Percentiles rank a stretch among this genome's conserved stretches.
Conservation (phyloP, 148 eudicot genomes). For the Nepenthes gracilis region DNA sequence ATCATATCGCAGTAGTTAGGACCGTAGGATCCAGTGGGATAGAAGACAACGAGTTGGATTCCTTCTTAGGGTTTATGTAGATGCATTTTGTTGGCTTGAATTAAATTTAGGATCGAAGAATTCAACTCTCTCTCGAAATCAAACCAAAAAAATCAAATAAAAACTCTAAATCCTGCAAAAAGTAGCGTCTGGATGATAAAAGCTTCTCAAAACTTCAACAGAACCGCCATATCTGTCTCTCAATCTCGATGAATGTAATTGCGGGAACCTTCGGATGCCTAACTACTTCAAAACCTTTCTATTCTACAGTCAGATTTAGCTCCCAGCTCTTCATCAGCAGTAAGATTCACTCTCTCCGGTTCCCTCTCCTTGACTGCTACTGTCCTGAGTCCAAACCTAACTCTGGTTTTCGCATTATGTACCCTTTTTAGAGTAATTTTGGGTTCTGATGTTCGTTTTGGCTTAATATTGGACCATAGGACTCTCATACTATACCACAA, state of each 20-base stretch:
- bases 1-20: too few relatives aligned
- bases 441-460: background rate
- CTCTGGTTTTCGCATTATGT: background rate
- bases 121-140: too few relatives aligned
- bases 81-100: too few relatives aligned
- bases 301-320: slow-evolving; percentile 12
- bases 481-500: slow-evolving; percentile 49
- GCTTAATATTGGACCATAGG: slow-evolving; percentile 16
- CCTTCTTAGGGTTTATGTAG: too few relatives aligned
- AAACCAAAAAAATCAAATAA: too few relatives aligned
- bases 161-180: too few relatives aligned
- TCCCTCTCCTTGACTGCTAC: background rate
- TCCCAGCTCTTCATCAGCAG: slow-evolving; percentile 51
- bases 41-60: too few relatives aligned
- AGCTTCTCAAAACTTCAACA: too few relatives aligned
- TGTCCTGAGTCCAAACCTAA: background rate
- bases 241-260: slow-evolving; percentile 12
- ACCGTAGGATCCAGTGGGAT: too few relatives aligned
- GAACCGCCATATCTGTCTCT: too few relatives aligned
- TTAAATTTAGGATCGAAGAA: too few relatives aligned
- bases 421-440: background rate
- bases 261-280: slow-evolving; percentile 6
- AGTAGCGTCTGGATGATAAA: too few relatives aligned
- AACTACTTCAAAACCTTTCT: slow-evolving; percentile 3
- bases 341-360: slow-evolving; percentile 15